phyloP scores from a whole-genome alignment of 257 asterid species.

The Salvia rosmarinus region DNA sequence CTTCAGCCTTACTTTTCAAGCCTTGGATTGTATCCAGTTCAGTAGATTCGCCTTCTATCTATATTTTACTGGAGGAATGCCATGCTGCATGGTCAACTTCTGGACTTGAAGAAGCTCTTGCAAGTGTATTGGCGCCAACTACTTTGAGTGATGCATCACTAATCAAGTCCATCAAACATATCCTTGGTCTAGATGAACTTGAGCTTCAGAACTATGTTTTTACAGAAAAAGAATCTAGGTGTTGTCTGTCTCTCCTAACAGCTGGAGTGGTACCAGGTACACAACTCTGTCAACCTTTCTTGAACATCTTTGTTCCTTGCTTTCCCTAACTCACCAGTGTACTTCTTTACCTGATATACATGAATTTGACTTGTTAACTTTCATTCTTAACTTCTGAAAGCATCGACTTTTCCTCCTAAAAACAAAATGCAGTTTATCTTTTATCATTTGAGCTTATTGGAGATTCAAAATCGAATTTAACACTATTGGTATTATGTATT shows the following conservation, averaged over 20 bases:
- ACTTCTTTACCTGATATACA: conserved; percentile 7
- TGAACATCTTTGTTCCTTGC: conserved; percentile 16
- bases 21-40: conserved; percentile 66
- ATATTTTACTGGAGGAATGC: conserved; percentile 60
- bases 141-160: conserved; percentile 42
- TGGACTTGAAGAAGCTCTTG: conserved; percentile 69
- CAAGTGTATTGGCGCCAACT: conserved; percentile 44
- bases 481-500: background rate
- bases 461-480: conserved; percentile 14
- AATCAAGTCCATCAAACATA: conserved; percentile 56
- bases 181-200: conserved; percentile 54
- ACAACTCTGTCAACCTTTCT: conserved; percentile 24
- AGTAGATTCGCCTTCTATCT: conserved; percentile 41
- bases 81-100: conserved; percentile 60
- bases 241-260: conserved; percentile 67
- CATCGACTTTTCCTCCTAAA: conserved; percentile 4
- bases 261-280: conserved; percentile 64
- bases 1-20: conserved; percentile 68
- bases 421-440: conserved; percentile 3
- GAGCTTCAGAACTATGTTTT: conserved; percentile 58
- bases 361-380: background rate
- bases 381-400: conserved; percentile 28
- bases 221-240: conserved; percentile 45
- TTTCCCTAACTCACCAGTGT: background rate
- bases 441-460: background rate